phyloP scores from a whole-genome alignment of 2,329 filamentous ascomycete genomes.

The Alternaria sp. region DNA sequence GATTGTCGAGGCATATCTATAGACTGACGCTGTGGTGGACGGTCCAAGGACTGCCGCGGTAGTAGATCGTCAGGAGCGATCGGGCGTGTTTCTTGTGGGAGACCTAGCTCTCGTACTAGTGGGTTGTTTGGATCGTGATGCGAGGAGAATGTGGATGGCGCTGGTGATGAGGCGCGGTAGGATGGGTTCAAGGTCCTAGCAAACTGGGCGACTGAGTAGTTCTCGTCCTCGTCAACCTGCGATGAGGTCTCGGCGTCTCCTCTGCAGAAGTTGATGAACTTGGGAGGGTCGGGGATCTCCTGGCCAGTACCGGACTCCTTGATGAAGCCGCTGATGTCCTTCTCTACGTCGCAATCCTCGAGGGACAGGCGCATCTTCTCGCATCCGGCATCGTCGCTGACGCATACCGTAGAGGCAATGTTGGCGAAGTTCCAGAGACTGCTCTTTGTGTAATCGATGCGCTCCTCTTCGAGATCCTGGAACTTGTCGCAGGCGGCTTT shows the following conservation, averaged over 20 bases:
- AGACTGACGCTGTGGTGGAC: conserved; percentile 2
- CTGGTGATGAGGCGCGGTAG: conserved; percentile 93
- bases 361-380: conserved; percentile 94
- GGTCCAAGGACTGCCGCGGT: conserved; percentile 21
- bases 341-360: conserved; percentile 95
- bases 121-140: conserved; percentile 85
- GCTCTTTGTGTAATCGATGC: conserved; percentile 95
- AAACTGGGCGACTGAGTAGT: conserved; percentile 94
- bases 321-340: conserved; percentile 90
- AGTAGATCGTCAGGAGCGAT: conserved; percentile 32
- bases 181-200: conserved; percentile 93
- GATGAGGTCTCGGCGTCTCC: conserved; percentile 85
- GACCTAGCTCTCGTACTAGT: conserved; percentile 72
- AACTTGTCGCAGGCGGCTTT: conserved; percentile 97
- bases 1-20: conserved; percentile 4
- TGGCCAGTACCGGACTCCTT: conserved; percentile 88
- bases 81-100: conserved; percentile 49
- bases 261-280: conserved; percentile 98
- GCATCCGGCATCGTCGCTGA: conserved; percentile 90
- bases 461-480: conserved; percentile 96
- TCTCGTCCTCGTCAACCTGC: conserved; percentile 82
- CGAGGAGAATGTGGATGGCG: conserved; percentile 90
- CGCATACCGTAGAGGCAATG: conserved; percentile 94
- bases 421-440: conserved; percentile 98
- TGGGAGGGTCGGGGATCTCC: conserved; percentile 95